phyloP scores from a whole-genome alignment of 176 grass and related monocot species.

The Canna indica region DNA sequence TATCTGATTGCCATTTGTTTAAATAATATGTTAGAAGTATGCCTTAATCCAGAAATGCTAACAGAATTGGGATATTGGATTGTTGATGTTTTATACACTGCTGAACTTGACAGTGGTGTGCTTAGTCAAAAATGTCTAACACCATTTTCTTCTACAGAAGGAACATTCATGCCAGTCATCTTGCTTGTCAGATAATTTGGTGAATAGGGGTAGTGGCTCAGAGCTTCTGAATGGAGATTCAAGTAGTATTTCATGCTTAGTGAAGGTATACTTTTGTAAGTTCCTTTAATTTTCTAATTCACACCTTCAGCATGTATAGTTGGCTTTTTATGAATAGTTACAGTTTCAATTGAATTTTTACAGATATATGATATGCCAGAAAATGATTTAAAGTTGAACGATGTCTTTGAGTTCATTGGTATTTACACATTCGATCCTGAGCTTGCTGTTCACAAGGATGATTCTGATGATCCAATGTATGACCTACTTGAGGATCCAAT shows the following conservation, averaged over 20 bases:
- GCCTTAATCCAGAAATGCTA: background rate
- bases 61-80: background rate
- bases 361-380: slow-evolving; percentile 92
- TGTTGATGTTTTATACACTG: background rate
- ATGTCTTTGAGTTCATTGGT: slow-evolving; percentile 87
- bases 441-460: slow-evolving; percentile 46
- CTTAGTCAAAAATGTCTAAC: too few relatives aligned
- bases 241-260: slow-evolving; percentile 65
- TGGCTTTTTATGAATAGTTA: background rate
- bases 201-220: slow-evolving; percentile 12
- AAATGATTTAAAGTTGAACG: slow-evolving; percentile 75
- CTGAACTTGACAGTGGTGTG: background rate
- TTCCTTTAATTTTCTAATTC: background rate
- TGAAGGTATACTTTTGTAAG: slow-evolving; percentile 55
- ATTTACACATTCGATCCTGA: slow-evolving; percentile 96
- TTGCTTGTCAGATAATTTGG: slow-evolving; percentile 28
- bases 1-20: too few relatives aligned
- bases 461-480: slow-evolving; percentile 65
- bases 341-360: slow-evolving; percentile 7
- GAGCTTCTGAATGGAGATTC: slow-evolving; percentile 32
- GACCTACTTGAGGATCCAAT: slow-evolving; percentile 76
- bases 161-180: slow-evolving; percentile 19
- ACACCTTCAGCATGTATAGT: background rate
- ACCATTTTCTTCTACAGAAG: slow-evolving; percentile 27
- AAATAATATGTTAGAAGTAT: too few relatives aligned